phyloP scores from a whole-genome alignment of 108 stramenopile species.

The Bacterosira constricta region DNA sequence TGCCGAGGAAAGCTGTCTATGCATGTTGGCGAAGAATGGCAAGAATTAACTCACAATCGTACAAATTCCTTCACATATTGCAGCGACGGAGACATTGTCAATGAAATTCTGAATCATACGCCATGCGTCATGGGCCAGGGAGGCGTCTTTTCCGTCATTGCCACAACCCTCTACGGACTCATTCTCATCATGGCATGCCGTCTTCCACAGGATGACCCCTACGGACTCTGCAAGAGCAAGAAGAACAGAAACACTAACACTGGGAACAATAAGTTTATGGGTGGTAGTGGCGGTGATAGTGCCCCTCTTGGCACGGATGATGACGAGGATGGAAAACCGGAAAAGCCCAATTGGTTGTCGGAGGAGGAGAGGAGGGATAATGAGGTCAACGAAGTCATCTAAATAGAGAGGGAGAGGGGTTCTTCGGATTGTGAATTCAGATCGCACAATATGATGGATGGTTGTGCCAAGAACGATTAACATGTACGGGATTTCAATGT shows the following conservation, averaged over 20 bases:
- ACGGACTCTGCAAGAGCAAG: constrained; percentile 20
- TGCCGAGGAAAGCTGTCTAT: too few relatives aligned
- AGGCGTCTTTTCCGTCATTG: constrained; percentile 14
- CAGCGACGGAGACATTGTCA: constrained; percentile 36
- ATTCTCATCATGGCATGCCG: constrained; percentile 26
- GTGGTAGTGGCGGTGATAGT: too few relatives aligned
- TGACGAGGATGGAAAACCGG: background rate
- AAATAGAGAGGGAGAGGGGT: too few relatives aligned
- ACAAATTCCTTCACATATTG: too few relatives aligned
- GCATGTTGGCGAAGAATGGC: too few relatives aligned
- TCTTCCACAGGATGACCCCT: constrained; percentile 31
- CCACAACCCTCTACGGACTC: constrained; percentile 16
- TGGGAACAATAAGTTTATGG: too few relatives aligned
- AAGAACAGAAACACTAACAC: background rate
- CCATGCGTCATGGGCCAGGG: constrained; percentile 30
- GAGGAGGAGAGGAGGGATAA: constrained; percentile 11
- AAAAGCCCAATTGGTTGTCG: constrained; percentile 27
- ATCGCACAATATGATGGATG: too few relatives aligned
- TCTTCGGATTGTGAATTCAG: too few relatives aligned
- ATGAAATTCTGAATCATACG: constrained; percentile 33
- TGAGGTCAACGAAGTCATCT: constrained; percentile 40
- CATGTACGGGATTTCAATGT: too few relatives aligned
- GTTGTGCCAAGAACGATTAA: too few relatives aligned
- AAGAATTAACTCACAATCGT: too few relatives aligned
- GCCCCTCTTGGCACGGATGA: too few relatives aligned